Conservation (phyloP, 2,329 filamentous ascomycete genomes). For the Exophiala xenobiotica region DNA sequence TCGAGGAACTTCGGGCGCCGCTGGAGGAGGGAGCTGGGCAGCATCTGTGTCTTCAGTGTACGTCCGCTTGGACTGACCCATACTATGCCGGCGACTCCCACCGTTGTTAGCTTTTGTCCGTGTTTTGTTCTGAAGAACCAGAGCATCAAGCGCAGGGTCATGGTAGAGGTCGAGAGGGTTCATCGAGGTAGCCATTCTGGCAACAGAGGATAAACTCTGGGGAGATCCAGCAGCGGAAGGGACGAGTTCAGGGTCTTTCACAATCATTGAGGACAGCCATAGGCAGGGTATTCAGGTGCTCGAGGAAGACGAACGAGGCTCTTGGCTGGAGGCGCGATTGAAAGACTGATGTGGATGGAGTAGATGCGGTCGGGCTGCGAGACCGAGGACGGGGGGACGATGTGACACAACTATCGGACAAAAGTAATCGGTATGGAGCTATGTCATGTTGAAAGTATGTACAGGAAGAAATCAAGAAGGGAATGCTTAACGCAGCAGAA, state of each 20-base stretch:
- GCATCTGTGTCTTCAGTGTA: slow-evolving; percentile 13
- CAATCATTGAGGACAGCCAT: slow-evolving; percentile 6
- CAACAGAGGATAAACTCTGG: background rate
- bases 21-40: slow-evolving; percentile 6
- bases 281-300: background rate
- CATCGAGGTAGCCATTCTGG: slow-evolving; percentile 26
- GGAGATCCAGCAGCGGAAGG: background rate
- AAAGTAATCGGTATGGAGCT: slow-evolving; percentile 13
- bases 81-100: slow-evolving; percentile 7
- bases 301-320: background rate
- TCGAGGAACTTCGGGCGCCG: slow-evolving; percentile 62
- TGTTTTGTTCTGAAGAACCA: slow-evolving; percentile 13
- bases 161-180: slow-evolving; percentile 30
- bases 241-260: background rate
- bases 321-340: background rate
- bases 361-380: background rate
- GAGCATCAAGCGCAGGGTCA: slow-evolving; percentile 26
- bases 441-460: slow-evolving; percentile 18
- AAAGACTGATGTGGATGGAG: background rate
- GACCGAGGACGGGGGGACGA: background rate
- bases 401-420: slow-evolving; percentile 8
- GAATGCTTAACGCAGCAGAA: slow-evolving; percentile 6
- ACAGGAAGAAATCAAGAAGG: slow-evolving; percentile 16
- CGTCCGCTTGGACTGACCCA: slow-evolving; percentile 9
- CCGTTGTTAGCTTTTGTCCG: slow-evolving; percentile 12